Evolutionary conservation across 192 early-diverging fungal species (phyloP).

Genomic region (Backusella parvicylindrica): DNA sequence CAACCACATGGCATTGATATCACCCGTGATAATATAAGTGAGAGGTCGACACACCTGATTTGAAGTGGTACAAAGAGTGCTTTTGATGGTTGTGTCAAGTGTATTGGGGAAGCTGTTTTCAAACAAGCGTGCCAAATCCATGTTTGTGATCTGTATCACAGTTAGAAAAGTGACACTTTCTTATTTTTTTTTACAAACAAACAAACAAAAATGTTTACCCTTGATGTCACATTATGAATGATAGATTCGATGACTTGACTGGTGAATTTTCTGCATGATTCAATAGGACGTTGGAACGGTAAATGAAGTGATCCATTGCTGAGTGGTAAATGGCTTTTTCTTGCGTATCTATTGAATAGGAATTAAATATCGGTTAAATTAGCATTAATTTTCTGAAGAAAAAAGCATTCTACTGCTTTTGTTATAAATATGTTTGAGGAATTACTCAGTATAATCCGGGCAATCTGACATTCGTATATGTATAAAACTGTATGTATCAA

Average conservation of each 20-base stretch:
- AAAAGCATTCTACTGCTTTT: background rate
- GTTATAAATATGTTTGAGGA: background rate
- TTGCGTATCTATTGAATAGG: slow-evolving; percentile 14
- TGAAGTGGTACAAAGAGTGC: slow-evolving; percentile 40
- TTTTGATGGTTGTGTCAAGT: slow-evolving; percentile 42
- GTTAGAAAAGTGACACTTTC: background rate
- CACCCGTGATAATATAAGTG: slow-evolving; percentile 67
- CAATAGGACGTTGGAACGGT: slow-evolving; percentile 39
- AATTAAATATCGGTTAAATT: background rate
- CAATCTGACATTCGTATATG: background rate
- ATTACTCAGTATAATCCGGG: background rate
- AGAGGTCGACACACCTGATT: slow-evolving; percentile 31
- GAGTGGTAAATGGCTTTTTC: slow-evolving; percentile 14
- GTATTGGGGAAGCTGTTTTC: slow-evolving; percentile 66
- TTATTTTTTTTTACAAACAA: background rate
- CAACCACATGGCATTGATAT: slow-evolving; percentile 68
- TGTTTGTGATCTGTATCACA: slow-evolving; percentile 39
- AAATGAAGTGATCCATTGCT: slow-evolving; percentile 21
- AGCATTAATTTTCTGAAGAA: background rate
- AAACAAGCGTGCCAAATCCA: slow-evolving; percentile 56
- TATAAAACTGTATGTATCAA: background rate
- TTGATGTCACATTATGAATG: slow-evolving; percentile 34
- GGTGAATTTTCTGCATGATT: slow-evolving; percentile 44
- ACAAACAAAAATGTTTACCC: slow-evolving; percentile 10
- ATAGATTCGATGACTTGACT: slow-evolving; percentile 44